phyloP scores from a whole-genome alignment of 208 protist genomes.

The Leishmania lainsoni region DNA sequence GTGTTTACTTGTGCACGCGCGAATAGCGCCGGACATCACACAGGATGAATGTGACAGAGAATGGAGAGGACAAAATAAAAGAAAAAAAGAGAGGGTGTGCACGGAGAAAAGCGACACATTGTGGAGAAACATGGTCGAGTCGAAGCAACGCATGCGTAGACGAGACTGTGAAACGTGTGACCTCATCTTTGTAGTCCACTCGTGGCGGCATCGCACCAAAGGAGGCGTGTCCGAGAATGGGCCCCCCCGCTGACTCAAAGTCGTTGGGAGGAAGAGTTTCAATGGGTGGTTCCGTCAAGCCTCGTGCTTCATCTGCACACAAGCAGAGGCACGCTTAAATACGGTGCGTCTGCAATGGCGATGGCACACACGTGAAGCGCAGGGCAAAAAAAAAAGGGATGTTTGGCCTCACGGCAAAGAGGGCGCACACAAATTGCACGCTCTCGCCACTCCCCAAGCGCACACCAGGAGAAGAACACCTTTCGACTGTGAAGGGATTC shows the following conservation, averaged over 20 bases:
- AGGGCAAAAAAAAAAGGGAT: not conserved
- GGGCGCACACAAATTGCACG: not conserved
- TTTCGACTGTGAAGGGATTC: not conserved
- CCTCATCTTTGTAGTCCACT: not conserved
- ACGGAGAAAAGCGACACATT: not conserved
- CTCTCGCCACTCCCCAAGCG: not conserved
- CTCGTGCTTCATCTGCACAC: not conserved
- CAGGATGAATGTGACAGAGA: slow-evolving; percentile 16
- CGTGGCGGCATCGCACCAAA: not conserved
- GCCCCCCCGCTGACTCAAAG: not conserved
- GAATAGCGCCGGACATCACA: not conserved
- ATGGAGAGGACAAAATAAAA: slow-evolving; percentile 12
- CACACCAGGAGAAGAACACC: not conserved
- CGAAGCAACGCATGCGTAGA: not conserved
- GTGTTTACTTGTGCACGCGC: not conserved
- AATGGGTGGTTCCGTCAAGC: not conserved
- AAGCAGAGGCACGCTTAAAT: not conserved
- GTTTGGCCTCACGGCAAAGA: not conserved
- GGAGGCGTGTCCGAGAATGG: not conserved
- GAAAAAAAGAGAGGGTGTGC: slow-evolving; percentile 7
- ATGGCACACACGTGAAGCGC: not conserved
- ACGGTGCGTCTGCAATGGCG: not conserved
- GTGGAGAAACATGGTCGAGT: not conserved
- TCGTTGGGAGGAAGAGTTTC: not conserved
- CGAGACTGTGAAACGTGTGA: not conserved